Percentiles rank a stretch among this genome's conserved stretches.
Evolutionary conservation across 2,329 filamentous ascomycete species (phyloP).

Genomic region (Lachnellula suecica): DNA sequence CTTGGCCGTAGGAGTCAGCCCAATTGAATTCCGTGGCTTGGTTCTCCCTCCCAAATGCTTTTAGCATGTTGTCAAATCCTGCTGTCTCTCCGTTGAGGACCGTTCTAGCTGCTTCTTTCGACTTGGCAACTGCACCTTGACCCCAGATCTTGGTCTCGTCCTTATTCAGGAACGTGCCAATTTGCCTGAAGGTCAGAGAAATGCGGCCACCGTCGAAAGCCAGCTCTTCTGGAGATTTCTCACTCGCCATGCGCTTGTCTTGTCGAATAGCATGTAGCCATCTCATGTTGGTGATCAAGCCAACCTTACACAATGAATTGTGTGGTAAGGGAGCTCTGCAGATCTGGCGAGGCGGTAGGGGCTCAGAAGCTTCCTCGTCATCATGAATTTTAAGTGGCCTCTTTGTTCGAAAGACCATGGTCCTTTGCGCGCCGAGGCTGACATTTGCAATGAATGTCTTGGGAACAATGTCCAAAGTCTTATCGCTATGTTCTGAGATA

Average conservation of each 20-base stretch:
- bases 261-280: constrained; percentile 93
- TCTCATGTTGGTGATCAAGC: constrained; percentile 74
- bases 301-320: constrained; percentile 85
- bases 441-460: constrained; percentile 87
- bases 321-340: constrained; percentile 76
- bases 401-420: constrained; percentile 87
- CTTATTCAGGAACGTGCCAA: constrained; percentile 77
- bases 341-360: constrained; percentile 21
- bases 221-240: constrained; percentile 69
- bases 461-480: constrained; percentile 85
- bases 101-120: constrained; percentile 52
- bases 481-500: constrained; percentile 96
- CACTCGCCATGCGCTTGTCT: constrained; percentile 70
- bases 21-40: constrained; percentile 71
- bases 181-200: constrained; percentile 85
- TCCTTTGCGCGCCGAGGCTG: constrained; percentile 87
- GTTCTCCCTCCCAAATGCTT: constrained; percentile 85
- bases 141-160: constrained; percentile 79
- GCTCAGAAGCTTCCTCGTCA: constrained; percentile 18
- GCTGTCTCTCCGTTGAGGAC: constrained; percentile 69
- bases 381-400: constrained; percentile 47
- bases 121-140: constrained; percentile 78
- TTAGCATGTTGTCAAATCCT: constrained; percentile 68
- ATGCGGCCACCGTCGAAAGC: constrained; percentile 78
- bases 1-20: constrained; percentile 71